Evolutionary conservation across 176 grass and related monocot species (phyloP).

Genomic region (Poa pratensis): DNA sequence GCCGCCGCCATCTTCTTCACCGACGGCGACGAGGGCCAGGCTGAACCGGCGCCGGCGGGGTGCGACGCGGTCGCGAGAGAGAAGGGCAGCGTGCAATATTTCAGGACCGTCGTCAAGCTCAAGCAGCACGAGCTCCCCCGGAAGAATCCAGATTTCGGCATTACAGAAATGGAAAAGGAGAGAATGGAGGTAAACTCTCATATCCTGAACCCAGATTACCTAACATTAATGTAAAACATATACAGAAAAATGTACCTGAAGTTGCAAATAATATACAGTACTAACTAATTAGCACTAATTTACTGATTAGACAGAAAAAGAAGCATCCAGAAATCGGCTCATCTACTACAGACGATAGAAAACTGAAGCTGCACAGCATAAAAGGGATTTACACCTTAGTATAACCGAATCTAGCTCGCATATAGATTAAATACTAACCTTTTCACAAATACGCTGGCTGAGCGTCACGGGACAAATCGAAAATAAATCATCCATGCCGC

Average conservation of each 20-base stretch:
- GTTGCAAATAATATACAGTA: neutral
- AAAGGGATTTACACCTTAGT: neutral
- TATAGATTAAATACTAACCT: slow-evolving; percentile 12
- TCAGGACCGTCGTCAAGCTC: no score
- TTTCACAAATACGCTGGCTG: neutral
- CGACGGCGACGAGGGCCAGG: no score
- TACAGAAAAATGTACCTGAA: neutral
- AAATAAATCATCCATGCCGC: neutral
- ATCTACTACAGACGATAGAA: neutral
- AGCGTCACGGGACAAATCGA: no score
- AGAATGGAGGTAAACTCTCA: neutral
- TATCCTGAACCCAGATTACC: neutral
- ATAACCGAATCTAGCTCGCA: neutral
- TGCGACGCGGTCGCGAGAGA: no score
- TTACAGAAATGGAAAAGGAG: neutral
- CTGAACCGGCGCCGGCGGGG: no score
- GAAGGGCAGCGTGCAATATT: no score
- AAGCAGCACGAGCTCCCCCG: no score
- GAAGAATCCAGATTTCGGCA: no score
- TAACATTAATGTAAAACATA: neutral
- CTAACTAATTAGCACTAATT: neutral
- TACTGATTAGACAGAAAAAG: neutral
- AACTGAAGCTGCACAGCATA: neutral
- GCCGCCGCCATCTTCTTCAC: no score
- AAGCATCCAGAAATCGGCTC: neutral